Conservation (phyloP, 2,329 filamentous ascomycete genomes). For the Cyphellophora europaea region DNA sequence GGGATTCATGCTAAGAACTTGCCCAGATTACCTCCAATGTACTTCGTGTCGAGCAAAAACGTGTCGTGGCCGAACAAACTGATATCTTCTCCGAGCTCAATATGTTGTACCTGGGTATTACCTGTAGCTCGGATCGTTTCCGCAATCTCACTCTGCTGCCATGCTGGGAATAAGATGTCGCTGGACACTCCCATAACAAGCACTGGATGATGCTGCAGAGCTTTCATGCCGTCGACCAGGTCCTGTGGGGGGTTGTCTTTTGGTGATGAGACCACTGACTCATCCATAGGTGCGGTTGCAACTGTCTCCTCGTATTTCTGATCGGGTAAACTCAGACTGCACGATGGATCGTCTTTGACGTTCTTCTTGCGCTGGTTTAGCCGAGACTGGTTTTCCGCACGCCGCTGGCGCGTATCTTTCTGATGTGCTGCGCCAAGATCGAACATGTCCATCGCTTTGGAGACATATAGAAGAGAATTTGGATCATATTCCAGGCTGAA, state of each 20-base stretch:
- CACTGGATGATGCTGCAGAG: constrained; percentile 66
- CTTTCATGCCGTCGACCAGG: constrained; percentile 63
- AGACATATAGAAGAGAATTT: constrained; percentile 91
- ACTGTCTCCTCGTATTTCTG: constrained; percentile 79
- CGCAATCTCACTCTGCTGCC: constrained; percentile 94
- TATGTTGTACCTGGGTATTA: constrained; percentile 72
- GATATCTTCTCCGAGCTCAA: constrained; percentile 88
- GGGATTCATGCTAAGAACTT: constrained; percentile 65
- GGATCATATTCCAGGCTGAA: constrained; percentile 95
- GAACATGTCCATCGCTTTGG: constrained; percentile 98
- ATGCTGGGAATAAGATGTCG: constrained; percentile 93
- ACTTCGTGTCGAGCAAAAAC: constrained; percentile 83
- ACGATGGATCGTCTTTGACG: constrained; percentile 39
- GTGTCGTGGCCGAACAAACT: constrained; percentile 96
- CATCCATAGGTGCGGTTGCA: constrained; percentile 22
- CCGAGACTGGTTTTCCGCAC: constrained; percentile 51
- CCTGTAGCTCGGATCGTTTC: constrained; percentile 68
- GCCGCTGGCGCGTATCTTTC: constrained; percentile 49
- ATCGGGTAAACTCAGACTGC: constrained; percentile 74
- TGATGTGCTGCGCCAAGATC: constrained; percentile 72
- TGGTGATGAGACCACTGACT: constrained; percentile 20
- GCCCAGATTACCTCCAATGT: constrained; percentile 76
- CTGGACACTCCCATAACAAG: constrained; percentile 90
- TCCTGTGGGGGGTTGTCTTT: constrained; percentile 61
- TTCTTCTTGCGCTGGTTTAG: constrained; percentile 32